These are phyloP conservation scores for Withania somnifera DNA, from an alignment of 305 asterid species.

Conservation along the genomic window DNA sequence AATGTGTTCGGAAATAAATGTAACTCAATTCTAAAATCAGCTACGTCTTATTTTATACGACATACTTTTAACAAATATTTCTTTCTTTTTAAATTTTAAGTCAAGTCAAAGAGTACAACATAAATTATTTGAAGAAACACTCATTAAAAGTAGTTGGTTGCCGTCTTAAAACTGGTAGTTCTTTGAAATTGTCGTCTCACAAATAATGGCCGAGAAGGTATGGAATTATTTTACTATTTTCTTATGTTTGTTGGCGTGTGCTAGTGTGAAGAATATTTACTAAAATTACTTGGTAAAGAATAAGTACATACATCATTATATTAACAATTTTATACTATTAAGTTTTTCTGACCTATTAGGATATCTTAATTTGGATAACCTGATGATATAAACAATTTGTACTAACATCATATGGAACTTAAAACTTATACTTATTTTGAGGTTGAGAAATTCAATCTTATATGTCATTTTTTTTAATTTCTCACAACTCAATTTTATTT, in stretches of 20 bases:
- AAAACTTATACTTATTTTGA: background rate
- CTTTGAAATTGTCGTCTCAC: background rate
- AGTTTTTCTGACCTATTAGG: no score
- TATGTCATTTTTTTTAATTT: background rate
- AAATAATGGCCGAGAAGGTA: background rate
- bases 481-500: background rate
- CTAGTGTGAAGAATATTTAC: background rate
- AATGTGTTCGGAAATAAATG: no score
- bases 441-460: background rate
- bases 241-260: background rate
- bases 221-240: background rate
- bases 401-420: background rate
- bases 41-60: no score
- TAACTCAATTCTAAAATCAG: no score
- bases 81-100: no score
- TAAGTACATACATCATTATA: no score
- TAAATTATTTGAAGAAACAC: no score
- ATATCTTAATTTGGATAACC: background rate
- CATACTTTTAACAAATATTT: no score
- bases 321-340: no score
- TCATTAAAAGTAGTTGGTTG: background rate
- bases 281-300: background rate
- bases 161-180: background rate
- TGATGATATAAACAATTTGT: background rate
- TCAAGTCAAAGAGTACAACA: no score